Base-by-base conservation (phyloP, 139 green algal species). In the Volvox africanus region DNA sequence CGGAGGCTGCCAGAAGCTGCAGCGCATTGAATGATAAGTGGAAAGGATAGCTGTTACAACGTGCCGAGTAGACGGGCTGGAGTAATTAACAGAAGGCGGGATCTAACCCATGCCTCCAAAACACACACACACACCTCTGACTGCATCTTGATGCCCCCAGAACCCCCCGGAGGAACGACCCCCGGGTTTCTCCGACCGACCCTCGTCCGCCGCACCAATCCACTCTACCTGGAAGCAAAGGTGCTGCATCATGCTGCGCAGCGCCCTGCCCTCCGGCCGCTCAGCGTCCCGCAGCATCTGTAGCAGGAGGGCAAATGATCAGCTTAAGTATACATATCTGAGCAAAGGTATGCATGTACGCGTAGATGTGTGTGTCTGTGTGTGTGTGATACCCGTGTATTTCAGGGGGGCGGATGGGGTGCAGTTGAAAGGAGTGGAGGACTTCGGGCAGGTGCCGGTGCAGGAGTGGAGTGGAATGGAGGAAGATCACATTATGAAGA, bases 151-250 rank as follows among this genome's bases (percentile, higher is more conserved):
- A 55, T 55, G 44, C 44, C 44, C 44, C 44, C 44, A 55, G 44
- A 55, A 55, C 44, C 44, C 44, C 44, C 44, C 44, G 44, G 44
- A 9, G 44, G 44, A 5, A 55, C 9, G 44, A n/a, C n/a, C n/a
- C n/a, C 44, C 5, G 44, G 5, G 44, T 55, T 55, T 55, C 44
- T 55, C 44, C 9, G 44, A 5, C 44, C 44, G 44, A 55, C 44
- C 44, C 9, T n/a, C n/a, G n/a, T n/a, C n/a, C n/a, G n/a, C n/a
- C 44, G 44, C 44, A 9, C 5, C 44, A 55, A 55, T 33, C 65
- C 20, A 26, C 5, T 62, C 33, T 24, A 82, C 85, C 85, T 89
- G 85, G 69, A 89, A 82, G 85, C 85, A 89, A 26, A 89, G 85
- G 44, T 82, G 69, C 69, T 82, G 85, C 69, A 89, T 28, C 69